These are phyloP conservation scores for Pseudozyma sp. DNA, from an alignment of 1,284 basidiomycete species.

Conservation along the genomic window DNA sequence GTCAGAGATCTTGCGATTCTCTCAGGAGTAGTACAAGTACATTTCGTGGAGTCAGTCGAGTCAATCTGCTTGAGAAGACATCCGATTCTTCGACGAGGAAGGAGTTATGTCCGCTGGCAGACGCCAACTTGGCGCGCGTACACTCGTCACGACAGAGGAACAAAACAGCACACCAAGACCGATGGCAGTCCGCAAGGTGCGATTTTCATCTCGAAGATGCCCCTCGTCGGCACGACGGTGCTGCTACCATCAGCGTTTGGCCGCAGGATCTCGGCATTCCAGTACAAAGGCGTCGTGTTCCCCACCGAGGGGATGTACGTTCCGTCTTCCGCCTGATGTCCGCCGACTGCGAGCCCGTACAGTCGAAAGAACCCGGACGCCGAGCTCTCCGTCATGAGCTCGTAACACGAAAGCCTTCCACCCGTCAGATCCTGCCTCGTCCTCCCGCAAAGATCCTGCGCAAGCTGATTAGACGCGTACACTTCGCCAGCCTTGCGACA, in stretches of 20 bases:
- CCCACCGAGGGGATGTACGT: constrained; percentile 21
- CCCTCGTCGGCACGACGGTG: constrained; percentile 23
- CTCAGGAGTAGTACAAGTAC: background rate
- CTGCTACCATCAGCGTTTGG: constrained; percentile 10
- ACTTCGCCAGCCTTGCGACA: constrained; percentile 56
- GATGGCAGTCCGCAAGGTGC: constrained; percentile 53
- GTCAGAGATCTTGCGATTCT: constrained; percentile 3
- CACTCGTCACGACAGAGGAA: constrained; percentile 16
- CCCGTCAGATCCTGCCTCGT: constrained; percentile 36
- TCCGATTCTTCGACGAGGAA: too few species aligned
- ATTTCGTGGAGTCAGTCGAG: too few species aligned
- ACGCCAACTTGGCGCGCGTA: too few species aligned
- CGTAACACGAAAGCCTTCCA: constrained; percentile 40
- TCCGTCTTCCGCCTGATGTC: constrained; percentile 28
- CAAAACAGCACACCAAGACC: constrained; percentile 43
- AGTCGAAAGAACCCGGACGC: constrained; percentile 47
- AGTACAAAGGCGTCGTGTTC: constrained; percentile 37
- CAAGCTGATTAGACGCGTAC: constrained; percentile 42
- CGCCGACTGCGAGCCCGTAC: constrained; percentile 43
- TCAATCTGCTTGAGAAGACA: too few species aligned
- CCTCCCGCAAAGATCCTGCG: constrained; percentile 34
- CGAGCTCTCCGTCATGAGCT: constrained; percentile 52
- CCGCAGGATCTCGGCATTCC: constrained; percentile 47
- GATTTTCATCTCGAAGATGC: constrained; percentile 55
- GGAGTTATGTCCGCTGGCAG: too few species aligned